phyloP scores from a whole-genome alignment of 768 basidiomycete genomes.

The Mycena capillaripes region DNA sequence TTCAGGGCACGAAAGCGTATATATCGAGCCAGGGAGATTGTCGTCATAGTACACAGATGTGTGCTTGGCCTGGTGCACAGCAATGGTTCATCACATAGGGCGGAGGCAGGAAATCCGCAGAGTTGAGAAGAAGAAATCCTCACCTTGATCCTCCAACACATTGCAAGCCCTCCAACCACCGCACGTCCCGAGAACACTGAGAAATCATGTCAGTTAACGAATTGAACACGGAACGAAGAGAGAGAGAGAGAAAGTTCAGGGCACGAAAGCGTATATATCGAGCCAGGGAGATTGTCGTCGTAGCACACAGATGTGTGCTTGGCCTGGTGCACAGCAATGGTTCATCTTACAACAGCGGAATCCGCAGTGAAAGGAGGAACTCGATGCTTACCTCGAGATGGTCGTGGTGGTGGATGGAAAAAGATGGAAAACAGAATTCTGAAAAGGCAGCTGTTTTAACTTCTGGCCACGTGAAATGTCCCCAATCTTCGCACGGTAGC shows the following conservation, averaged over 20 bases:
- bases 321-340: conserved; percentile 73
- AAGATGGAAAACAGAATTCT: not conserved
- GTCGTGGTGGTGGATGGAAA: conserved; percentile 5
- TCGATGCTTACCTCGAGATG: conserved; percentile 39
- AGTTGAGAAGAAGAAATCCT: not conserved
- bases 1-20: conserved; percentile 35
- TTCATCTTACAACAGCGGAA: conserved; percentile 54
- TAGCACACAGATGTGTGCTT: conserved; percentile 55
- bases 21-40: conserved; percentile 30
- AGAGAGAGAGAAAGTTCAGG: conserved; percentile 52
- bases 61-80: conserved; percentile 36
- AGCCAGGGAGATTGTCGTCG: conserved; percentile 63
- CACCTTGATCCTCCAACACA: not conserved
- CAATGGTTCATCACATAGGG: conserved; percentile 28
- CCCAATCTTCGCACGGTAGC: not conserved
- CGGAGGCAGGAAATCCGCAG: conserved; percentile 14
- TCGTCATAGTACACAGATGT: conserved; percentile 21
- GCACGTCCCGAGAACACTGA: not conserved
- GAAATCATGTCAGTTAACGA: conserved; percentile 1
- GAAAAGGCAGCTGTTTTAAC: not conserved
- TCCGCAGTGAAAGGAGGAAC: conserved; percentile 16
- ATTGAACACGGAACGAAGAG: not conserved
- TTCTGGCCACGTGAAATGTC: too few relatives aligned
- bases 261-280: conserved; percentile 66
- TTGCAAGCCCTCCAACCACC: not conserved